Evolutionary conservation across 75 land plant genomes (phyloP).

Genomic region (Cunninghamia lanceolata): DNA sequence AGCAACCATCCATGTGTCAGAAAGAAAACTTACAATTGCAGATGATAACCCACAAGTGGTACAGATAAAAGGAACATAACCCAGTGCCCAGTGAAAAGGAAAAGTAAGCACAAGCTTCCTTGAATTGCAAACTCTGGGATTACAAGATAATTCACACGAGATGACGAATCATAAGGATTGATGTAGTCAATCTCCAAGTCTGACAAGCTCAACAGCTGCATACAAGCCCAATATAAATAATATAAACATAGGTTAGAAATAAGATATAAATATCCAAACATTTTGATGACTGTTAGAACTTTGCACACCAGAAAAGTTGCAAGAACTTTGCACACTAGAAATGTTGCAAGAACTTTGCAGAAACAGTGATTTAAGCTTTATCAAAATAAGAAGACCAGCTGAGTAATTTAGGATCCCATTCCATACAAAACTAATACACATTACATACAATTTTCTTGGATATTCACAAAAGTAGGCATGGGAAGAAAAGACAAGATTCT

Average conservation of each 20-base stretch:
- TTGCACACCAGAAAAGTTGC: not conserved
- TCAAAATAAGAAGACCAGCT: not conserved
- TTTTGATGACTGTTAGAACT: not conserved
- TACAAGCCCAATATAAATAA: constrained; percentile 5
- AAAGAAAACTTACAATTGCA: constrained; percentile 56
- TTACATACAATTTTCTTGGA: not conserved
- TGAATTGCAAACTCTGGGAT: constrained; percentile 75
- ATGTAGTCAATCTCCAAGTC: constrained; percentile 83
- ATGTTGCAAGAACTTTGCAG: not conserved
- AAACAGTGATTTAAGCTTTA: not conserved
- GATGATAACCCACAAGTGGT: constrained; percentile 66
- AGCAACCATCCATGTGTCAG: not conserved
- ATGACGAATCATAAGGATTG: constrained; percentile 81
- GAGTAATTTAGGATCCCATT: not conserved
- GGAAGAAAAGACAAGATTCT: not conserved
- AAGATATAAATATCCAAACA: not conserved
- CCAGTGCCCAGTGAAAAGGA: constrained; percentile 85
- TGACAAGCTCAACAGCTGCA: constrained; percentile 78
- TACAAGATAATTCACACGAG: constrained; percentile 62
- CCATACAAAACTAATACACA: not conserved
- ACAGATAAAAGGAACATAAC: constrained; percentile 53
- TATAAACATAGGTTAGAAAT: not conserved
- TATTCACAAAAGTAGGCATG: not conserved
- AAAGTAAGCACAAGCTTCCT: constrained; percentile 46
- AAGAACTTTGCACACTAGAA: not conserved